Evolutionary conservation across 441 rosid genomes (phyloP).

Genomic region (Erodium texanum): DNA sequence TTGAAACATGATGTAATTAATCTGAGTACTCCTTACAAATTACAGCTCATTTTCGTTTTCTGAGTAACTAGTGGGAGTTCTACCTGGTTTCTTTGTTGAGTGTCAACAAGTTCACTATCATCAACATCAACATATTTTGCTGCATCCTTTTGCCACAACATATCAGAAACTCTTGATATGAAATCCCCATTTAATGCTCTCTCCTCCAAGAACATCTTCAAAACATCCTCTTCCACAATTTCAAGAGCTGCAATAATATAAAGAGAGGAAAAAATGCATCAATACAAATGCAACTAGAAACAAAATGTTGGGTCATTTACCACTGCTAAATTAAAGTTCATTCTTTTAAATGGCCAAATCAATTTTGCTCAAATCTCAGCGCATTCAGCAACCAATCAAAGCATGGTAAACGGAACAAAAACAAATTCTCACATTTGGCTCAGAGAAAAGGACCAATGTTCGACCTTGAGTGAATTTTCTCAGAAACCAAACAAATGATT

Average conservation of each 20-base stretch:
- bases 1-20: not conserved
- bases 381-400: no score
- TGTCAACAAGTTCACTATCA: not conserved
- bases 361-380: not conserved
- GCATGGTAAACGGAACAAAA: no score
- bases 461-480: no score
- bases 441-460: no score
- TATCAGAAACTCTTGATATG: constrained; percentile 66
- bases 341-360: not conserved
- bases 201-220: constrained; percentile 63
- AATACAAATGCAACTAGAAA: no score
- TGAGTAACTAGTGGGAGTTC: not conserved
- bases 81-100: not conserved
- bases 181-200: constrained; percentile 71
- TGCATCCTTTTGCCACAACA: constrained; percentile 3
- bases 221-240: constrained; percentile 57
- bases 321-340: not conserved
- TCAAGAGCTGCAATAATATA: constrained; percentile 35
- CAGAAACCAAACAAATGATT: no score
- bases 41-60: not conserved
- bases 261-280: not conserved
- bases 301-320: not conserved
- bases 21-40: not conserved
- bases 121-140: not conserved
- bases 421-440: no score